Evolutionary conservation across 306 rosid genomes (phyloP), one percentile per base, ranked within the genome.

Genomic region (Castanea crenata): DNA sequence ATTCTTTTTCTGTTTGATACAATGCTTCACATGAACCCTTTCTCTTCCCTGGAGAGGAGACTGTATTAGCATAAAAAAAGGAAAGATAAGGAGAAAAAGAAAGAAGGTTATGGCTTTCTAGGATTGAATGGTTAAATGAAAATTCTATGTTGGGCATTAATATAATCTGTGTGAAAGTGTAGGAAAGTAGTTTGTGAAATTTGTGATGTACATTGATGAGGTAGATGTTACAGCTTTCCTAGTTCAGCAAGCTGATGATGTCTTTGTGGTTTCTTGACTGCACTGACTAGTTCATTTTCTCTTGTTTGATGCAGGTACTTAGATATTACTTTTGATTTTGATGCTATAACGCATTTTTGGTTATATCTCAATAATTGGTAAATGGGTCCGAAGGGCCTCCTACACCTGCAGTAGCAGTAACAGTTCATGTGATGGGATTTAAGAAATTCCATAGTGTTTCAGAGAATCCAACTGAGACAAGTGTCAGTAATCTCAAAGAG

Each of bases 381-480:
- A 88, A 95, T 92, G 99, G 99, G 99, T 95, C 99, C 44, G 99
- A 95, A 87, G 91, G 92, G 85, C 95, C 99, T 85, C 82, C 91
- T 19, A 83, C 88, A 15, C 54, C 54, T 49, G 78, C 92, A 14
- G 88, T 91, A 49, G 78, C 92, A 14, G 88, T 91, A 49, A 90
- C 91, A 55, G 83, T 95, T 88, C 88, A 92, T 83, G 88, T 92
- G 55, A 95, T 98, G 9, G 99, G 99, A 69, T 95, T 95, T 82
- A 92, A 91, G 93, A 95, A 91, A 88, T 95, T 95, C 86, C 98
- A 95, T 62, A 97, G 99, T 75, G 98, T 95, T 89, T 90, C 96
- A 0, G 97, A 91, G 81, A 95, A 95, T 83, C 99, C 99, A 4
- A 95, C 99, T 0, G 98, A 95, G 86, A 84, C 88, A 3, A 84